Evolutionary conservation across 305 asterid genomes (phyloP), one percentile per base, ranked within the genome.

Genomic region (Rubia balearica): DNA sequence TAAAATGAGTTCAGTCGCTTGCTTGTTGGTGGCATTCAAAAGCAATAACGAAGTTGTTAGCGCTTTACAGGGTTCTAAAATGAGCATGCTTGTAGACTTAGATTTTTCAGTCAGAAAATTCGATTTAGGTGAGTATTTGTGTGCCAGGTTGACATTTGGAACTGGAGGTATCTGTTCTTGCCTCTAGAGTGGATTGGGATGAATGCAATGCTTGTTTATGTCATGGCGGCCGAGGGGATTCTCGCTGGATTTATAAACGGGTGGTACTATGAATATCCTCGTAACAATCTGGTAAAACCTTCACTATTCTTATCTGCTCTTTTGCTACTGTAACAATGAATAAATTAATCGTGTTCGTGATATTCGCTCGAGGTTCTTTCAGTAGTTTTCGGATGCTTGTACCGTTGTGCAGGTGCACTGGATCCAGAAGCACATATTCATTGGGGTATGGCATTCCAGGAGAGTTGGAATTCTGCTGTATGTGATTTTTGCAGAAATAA

Each of bases 171-270:
- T 57, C 56, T 63, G 67, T 88, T 90, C 73, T 74, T 90, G 67
- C 86, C 88, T 33, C 78, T 89, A 42, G 84, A 87, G 77, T 89
- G 96, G 96, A 89, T 89, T 12, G 96, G 96, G n/a, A 83, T 81
- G 91, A 89, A 89, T 40, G 96, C 91, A 2, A 89, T 89, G 96
- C 86, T 89, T 19, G 94, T 89, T 24, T 89, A 87, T 74, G 96
- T 89, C 27, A 81, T 89, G 93, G 96, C 91, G 8, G 93, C 91
- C 5, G 87, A 45, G 70, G 91, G 88, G 60, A 83, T 89, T 42
- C 86, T 90, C 61, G 91, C 92, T n/a, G 92, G 92, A 71, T 90
- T 90, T 61, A 78, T 90, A 74, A 90, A 88, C 38, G 94, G 94
- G 14, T 89, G 96, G 96, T 89, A 87, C 74, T 86, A 79, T 7